Evolutionary conservation across 164 flowering plant species (phyloP).

Genomic region (Chloranthus sessilifolius): DNA sequence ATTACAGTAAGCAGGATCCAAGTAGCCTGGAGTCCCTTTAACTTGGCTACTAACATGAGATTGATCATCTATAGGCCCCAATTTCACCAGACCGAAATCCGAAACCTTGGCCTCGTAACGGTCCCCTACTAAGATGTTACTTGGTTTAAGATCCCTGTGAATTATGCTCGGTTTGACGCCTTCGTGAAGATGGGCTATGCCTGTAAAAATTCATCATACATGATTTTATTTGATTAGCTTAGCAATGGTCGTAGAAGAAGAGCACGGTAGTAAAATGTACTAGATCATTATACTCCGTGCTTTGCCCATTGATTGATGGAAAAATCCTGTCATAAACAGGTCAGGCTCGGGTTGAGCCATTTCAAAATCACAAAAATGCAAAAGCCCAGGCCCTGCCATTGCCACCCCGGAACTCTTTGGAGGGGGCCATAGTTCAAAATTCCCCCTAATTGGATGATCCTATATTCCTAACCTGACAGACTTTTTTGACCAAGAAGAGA

Average conservation of each 20-base stretch:
- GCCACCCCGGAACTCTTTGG: too few relatives aligned
- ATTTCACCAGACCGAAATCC: constrained; percentile 61
- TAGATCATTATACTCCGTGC: too few relatives aligned
- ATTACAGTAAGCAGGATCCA: constrained; percentile 70
- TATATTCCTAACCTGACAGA: too few relatives aligned
- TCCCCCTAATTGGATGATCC: too few relatives aligned
- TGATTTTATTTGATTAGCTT: neutral
- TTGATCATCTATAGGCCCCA: constrained; percentile 59
- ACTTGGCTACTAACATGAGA: constrained; percentile 70
- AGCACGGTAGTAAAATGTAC: too few relatives aligned
- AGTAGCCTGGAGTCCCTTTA: constrained; percentile 75
- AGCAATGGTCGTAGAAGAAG: neutral
- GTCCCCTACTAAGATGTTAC: constrained; percentile 58
- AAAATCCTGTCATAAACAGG: too few relatives aligned
- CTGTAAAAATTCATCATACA: constrained; percentile 20
- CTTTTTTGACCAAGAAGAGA: too few relatives aligned
- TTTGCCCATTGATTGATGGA: too few relatives aligned
- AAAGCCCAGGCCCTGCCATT: too few relatives aligned
- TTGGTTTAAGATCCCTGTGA: constrained; percentile 71
- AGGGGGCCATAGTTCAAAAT: too few relatives aligned
- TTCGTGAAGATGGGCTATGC: constrained; percentile 61
- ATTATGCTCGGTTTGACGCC: constrained; percentile 61
- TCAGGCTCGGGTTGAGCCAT: too few relatives aligned
- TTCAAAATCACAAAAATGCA: too few relatives aligned
- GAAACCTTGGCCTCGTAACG: constrained; percentile 62